Evolutionary conservation across 1,284 basidiomycete species (phyloP).

Genomic region (Sporisorium graminicola): DNA sequence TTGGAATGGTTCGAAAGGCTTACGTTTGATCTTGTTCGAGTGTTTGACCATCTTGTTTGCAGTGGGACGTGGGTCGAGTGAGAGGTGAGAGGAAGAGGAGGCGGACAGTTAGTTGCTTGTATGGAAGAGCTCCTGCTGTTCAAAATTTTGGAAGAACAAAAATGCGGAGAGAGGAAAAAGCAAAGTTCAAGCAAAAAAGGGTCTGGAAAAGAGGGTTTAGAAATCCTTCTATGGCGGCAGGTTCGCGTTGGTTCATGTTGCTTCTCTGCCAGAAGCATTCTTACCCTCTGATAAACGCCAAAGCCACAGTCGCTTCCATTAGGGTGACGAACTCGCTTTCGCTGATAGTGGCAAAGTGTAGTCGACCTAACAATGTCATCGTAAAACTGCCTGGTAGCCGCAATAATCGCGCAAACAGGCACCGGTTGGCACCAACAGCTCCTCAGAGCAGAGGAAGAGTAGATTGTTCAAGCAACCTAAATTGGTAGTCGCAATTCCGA

Average conservation of each 20-base stretch:
- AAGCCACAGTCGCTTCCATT: no score
- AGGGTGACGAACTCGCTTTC: no score
- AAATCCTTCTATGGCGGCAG: not conserved
- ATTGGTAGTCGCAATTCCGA: not conserved
- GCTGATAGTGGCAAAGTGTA: no score
- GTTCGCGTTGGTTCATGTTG: no score
- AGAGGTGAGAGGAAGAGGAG: not conserved
- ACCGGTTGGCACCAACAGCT: not conserved
- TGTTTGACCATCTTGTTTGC: constrained; percentile 35
- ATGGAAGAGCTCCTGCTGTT: no score
- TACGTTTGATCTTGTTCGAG: constrained; percentile 37
- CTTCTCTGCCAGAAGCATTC: no score
- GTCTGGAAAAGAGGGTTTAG: not conserved
- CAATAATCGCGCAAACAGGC: not conserved
- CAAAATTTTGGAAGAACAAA: not conserved
- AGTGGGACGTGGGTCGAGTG: not conserved
- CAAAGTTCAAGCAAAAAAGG: not conserved
- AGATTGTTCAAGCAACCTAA: constrained; percentile 7
- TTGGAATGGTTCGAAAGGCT: not conserved
- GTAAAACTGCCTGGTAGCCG: not conserved
- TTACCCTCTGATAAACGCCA: no score
- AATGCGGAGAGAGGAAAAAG: not conserved
- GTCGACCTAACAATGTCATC: not conserved
- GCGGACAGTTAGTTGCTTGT: not conserved
- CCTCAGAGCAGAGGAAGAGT: not conserved